These are phyloP conservation scores for Apiospora hydei DNA, from an alignment of 2,329 filamentous ascomycete genomes.

Conservation along the genomic window DNA sequence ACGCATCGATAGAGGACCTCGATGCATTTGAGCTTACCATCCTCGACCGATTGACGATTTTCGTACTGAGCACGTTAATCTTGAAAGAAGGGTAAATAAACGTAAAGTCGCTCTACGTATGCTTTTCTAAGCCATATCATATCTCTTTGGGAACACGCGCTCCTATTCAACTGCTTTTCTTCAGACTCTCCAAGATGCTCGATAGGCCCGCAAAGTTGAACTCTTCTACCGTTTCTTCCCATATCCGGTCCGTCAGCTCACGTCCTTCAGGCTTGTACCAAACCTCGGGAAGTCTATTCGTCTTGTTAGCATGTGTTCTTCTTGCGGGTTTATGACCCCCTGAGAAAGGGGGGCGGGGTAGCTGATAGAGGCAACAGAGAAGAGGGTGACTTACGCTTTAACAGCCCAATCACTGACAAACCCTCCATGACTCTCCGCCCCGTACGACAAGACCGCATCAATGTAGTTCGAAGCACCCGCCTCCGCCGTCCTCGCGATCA, in stretches of 20 bases:
- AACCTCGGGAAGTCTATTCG: not conserved
- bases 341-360: not conserved
- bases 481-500: slow-evolving; percentile 13
- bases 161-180: not conserved
- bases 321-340: not conserved
- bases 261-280: slow-evolving; percentile 27
- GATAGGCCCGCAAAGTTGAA: slow-evolving; percentile 37
- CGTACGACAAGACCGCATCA: slow-evolving; percentile 23
- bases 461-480: slow-evolving; percentile 24
- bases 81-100: too few species aligned
- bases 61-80: too few species aligned
- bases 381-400: slow-evolving; percentile 25
- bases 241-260: slow-evolving; percentile 34
- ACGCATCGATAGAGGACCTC: not conserved
- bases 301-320: not conserved
- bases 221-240: slow-evolving; percentile 41
- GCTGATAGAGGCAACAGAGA: too few species aligned
- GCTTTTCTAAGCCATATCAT: not conserved
- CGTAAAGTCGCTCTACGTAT: not conserved
- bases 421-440: slow-evolving; percentile 24
- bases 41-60: too few species aligned
- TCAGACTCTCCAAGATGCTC: slow-evolving; percentile 34
- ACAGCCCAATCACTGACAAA: slow-evolving; percentile 27
- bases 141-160: not conserved
- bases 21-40: too few species aligned